Base-by-base conservation (phyloP, 1,284 basidiomycete species). In the Stereum hirsutum region DNA sequence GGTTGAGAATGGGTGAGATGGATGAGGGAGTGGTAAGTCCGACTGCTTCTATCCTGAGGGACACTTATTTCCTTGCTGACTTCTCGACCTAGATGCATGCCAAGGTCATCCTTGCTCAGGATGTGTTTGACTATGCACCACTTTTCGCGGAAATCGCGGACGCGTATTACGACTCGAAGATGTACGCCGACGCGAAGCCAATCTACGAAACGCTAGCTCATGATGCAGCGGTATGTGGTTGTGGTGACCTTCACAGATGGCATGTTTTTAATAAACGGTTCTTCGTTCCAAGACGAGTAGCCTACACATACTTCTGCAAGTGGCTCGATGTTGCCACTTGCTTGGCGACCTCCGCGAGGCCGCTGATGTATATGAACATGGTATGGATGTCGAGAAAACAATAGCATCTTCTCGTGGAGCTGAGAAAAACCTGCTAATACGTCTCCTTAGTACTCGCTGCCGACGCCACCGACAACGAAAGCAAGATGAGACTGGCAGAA, bases 401-500 rank as follows among this genome's bases (percentile, higher is more conserved):
- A n/a, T n/a, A n/a, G n/a, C 19, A 28, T 31, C 17, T 39, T 30
- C 23, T 39, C 3, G 10, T 17, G n/a, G 15, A 14, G 37, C 30
- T 23, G 15, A 17, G n/a, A 27, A 24, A 24, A 10, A 19, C 41
- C 37, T 48, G 6, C 48, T 33, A 26, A 24, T 19, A 20, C 25
- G 11, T 8, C 28, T 11, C 36, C 45, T 2, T 51, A 89, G 92
- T 96, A 14, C 71, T 86, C 15, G 66, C 74, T 3, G 78, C 75
- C 1, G 82, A 91, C 55, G 81, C 86, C 0, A 70, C 74, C 3
- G 77, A 90, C 51, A 78, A 81, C 49, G 86, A 93, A 23, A 82
- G 82, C 6, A 89, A 89, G 58, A 82, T 93, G 74, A 84, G 87
- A 50, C 72, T 97, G 0, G 94, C 94, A 0, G 88, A 89, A 47